phyloP scores from a whole-genome alignment of 2,329 filamentous ascomycete genomes.

The Sclerotinia trifoliorum region DNA sequence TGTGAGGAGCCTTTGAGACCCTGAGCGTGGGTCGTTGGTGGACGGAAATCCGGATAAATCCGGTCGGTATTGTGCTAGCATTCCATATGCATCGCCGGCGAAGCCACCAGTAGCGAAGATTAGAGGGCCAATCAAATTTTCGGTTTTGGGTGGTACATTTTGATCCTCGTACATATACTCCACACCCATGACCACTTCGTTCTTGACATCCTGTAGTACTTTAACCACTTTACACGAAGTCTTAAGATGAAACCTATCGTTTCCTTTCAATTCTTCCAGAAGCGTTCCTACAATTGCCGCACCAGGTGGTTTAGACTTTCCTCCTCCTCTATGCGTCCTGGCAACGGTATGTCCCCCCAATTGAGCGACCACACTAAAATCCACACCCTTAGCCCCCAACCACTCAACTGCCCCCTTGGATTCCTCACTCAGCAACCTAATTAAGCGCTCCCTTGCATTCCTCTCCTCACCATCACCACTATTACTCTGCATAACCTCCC shows the following conservation, averaged over 20 bases:
- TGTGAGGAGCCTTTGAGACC: conserved; percentile 49
- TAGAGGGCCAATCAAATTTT: conserved; percentile 51
- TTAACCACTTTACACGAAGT: conserved; percentile 54
- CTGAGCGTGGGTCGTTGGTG: conserved; percentile 59
- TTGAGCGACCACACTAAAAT: conserved; percentile 56
- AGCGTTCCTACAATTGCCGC: conserved; percentile 57
- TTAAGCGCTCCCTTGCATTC: conserved; percentile 45
- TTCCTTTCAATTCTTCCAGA: conserved; percentile 50
- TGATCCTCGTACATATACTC: conserved; percentile 44
- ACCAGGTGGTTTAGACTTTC: conserved; percentile 54
- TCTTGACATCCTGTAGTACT: conserved; percentile 43
- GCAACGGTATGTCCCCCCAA: conserved; percentile 59
- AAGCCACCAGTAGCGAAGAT: conserved; percentile 63
- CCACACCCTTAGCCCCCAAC: conserved; percentile 56
- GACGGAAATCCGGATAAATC: conserved; percentile 60
- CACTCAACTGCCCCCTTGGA: conserved; percentile 54
- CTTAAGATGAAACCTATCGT: conserved; percentile 51
- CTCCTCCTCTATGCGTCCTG: conserved; percentile 57
- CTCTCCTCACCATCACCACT: conserved; percentile 12
- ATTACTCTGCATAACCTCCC: conserved; percentile 35
- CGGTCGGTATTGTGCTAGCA: conserved; percentile 56
- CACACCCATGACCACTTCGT: conserved; percentile 50
- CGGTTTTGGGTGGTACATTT: conserved; percentile 22
- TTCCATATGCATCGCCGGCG: conserved; percentile 57
- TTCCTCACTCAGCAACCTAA: conserved; percentile 48